phyloP scores from a whole-genome alignment of 2,329 filamentous ascomycete species.

The Neofusicoccum umdonicola region DNA sequence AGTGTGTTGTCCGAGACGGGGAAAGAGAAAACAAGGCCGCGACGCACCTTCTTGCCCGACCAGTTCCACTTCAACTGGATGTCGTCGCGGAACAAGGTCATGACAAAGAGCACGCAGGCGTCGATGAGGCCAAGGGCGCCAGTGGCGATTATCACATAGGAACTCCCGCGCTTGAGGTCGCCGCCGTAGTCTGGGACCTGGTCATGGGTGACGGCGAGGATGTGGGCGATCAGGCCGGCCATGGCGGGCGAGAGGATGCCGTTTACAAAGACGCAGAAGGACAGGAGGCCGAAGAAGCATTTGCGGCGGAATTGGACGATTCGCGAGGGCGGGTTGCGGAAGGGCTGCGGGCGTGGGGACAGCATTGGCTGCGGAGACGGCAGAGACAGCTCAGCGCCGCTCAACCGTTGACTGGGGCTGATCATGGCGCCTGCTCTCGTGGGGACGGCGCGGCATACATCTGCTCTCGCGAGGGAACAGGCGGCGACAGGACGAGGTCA shows the following conservation, averaged over 20 bases:
- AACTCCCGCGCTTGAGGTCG: not conserved
- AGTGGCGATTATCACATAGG: not conserved
- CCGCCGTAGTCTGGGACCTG: slow-evolving; percentile 1
- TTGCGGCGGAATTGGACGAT: slow-evolving; percentile 1
- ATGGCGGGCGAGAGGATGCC: slow-evolving; percentile 6
- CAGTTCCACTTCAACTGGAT: not conserved
- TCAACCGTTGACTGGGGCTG: not conserved
- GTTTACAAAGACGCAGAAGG: not conserved
- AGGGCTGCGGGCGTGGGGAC: not conserved
- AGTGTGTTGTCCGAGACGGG: not conserved
- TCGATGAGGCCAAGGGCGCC: not conserved
- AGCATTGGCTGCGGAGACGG: not conserved
- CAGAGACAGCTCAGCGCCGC: not conserved
- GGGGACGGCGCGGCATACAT: not conserved
- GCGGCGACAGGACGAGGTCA: not conserved
- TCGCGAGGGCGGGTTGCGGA: not conserved
- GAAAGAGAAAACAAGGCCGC: not conserved
- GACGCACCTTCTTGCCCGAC: slow-evolving; percentile 9
- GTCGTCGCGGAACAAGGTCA: not conserved
- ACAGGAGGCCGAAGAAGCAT: not conserved
- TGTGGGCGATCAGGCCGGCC: slow-evolving; percentile 1
- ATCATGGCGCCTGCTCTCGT: not conserved
- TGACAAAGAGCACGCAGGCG: not conserved
- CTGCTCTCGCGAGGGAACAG: not conserved
- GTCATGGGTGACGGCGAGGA: slow-evolving; percentile 6